Percentiles rank a stretch among this genome's conserved stretches.
phyloP scores from a whole-genome alignment of 495 filamentous ascomycete genomes.

The Daldinia concentrica region DNA sequence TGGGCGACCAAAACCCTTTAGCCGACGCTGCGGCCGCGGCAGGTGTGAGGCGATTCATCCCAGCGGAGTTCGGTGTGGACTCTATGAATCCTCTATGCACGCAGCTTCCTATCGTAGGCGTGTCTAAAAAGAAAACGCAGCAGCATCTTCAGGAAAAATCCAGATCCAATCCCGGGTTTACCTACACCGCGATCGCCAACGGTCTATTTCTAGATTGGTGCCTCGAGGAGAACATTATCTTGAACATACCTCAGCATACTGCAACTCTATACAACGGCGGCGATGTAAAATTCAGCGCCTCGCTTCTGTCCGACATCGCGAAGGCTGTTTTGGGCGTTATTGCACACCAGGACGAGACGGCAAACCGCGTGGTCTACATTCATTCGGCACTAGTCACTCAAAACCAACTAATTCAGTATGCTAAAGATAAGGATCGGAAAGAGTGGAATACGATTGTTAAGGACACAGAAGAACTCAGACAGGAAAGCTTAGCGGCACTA shows the following conservation, averaged over 20 bases:
- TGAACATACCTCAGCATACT: not conserved
- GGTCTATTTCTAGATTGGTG: slow-evolving; percentile 1
- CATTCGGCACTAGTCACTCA: not conserved
- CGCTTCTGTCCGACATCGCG: not conserved
- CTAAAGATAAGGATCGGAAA: not conserved
- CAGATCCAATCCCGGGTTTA: not conserved
- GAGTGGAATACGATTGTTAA: not conserved
- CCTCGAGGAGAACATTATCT: not conserved
- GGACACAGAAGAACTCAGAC: not conserved
- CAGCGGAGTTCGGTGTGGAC: not conserved
- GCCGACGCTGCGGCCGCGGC: not conserved
- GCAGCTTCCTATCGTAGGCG: not conserved
- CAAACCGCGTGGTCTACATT: not conserved
- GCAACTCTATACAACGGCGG: slow-evolving; percentile 3
- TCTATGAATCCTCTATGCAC: not conserved
- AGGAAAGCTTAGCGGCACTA: not conserved
- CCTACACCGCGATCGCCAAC: not conserved
- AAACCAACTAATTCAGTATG: not conserved
- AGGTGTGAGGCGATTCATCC: not conserved
- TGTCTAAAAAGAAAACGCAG: not conserved
- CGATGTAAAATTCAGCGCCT: not conserved
- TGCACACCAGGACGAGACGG: not conserved
- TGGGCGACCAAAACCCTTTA: not conserved
- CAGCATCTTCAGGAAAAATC: not conserved
- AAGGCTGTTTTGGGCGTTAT: slow-evolving; percentile 4